Evolutionary conservation across 2,329 filamentous ascomycete genomes (phyloP).

Genomic region (Calonectria pauciramosa): DNA sequence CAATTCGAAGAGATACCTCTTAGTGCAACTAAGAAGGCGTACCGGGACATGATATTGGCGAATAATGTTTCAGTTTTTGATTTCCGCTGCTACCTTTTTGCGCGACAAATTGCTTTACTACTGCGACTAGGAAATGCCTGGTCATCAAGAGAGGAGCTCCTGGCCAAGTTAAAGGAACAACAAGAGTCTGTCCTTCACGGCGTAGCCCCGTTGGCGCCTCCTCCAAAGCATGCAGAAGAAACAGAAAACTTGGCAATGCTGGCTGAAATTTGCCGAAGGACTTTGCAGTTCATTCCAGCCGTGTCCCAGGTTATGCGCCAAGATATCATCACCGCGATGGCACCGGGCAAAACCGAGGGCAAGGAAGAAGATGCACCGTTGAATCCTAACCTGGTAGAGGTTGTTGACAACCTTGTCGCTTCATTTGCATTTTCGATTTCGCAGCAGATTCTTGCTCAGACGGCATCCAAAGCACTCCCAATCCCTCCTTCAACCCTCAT

Average conservation of each 20-base stretch:
- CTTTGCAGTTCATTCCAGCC: conserved; percentile 86
- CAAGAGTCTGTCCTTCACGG: conserved; percentile 71
- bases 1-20: conserved; percentile 71
- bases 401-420: conserved; percentile 80
- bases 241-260: conserved; percentile 82
- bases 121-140: conserved; percentile 84
- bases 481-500: conserved; percentile 72
- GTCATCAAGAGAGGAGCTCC: conserved; percentile 72
- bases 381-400: conserved; percentile 59
- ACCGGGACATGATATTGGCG: conserved; percentile 90
- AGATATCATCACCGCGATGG: conserved; percentile 78
- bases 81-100: conserved; percentile 94
- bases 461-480: conserved; percentile 76
- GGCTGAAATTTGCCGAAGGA: conserved; percentile 87
- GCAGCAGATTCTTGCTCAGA: conserved; percentile 83
- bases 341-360: conserved; percentile 50
- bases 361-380: conserved; percentile 52
- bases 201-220: conserved; percentile 65
- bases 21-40: conserved; percentile 79
- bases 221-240: conserved; percentile 68
- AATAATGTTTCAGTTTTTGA: conserved; percentile 98
- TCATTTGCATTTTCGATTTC: conserved; percentile 85
- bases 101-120: conserved; percentile 86
- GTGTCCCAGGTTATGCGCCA: conserved; percentile 84
- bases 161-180: conserved; percentile 73